A percentile compares a stretch with the other conserved stretches of the same genome.
Evolutionary conservation across 2,329 filamentous ascomycete genomes (phyloP).

Genomic region (Neopestalotiopsis sp.): DNA sequence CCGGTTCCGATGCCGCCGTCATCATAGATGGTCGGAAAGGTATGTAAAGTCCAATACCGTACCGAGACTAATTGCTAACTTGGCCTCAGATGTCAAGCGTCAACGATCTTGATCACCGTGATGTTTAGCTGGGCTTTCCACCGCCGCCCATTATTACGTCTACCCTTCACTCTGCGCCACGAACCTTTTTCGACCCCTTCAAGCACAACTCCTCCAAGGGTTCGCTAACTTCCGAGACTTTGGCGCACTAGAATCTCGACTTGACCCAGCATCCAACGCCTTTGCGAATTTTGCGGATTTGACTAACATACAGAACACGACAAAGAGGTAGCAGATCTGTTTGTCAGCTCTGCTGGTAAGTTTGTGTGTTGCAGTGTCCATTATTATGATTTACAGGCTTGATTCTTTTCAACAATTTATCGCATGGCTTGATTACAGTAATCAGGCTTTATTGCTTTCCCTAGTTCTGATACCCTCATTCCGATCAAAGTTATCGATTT

Average conservation of each 20-base stretch:
- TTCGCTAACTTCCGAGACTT: background rate
- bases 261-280: background rate
- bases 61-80: slow-evolving; percentile 34
- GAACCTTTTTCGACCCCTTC: background rate
- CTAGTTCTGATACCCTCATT: slow-evolving; percentile 1
- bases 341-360: slow-evolving; percentile 10
- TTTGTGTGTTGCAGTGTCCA: background rate
- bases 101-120: slow-evolving; percentile 47
- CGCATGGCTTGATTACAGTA: background rate
- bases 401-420: background rate
- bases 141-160: background rate
- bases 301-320: background rate
- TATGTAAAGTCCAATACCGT: slow-evolving; percentile 25
- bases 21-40: slow-evolving; percentile 34
- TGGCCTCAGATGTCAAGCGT: slow-evolving; percentile 54
- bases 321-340: background rate
- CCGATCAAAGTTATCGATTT: background rate
- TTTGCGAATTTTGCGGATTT: too few relatives aligned
- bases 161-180: background rate
- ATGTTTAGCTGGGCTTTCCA: background rate
- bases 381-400: background rate
- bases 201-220: background rate
- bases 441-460: slow-evolving; percentile 5
- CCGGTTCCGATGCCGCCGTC: slow-evolving; percentile 33
- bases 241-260: background rate